Evolutionary conservation across 257 asterid species (phyloP).

Genomic region (Agastache rugosa): DNA sequence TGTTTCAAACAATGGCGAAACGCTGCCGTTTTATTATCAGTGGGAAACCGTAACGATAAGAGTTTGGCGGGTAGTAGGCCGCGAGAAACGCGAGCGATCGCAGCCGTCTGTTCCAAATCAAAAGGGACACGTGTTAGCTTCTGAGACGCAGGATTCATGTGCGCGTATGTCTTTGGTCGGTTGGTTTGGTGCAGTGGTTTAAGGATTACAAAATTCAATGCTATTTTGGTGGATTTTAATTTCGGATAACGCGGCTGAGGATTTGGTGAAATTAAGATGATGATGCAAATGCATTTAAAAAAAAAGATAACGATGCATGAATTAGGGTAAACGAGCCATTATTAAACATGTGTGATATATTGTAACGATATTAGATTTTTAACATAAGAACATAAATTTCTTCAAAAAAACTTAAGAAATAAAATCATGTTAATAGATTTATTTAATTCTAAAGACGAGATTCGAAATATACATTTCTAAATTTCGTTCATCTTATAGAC

Average conservation of each 20-base stretch:
- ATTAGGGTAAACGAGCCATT: too few species aligned
- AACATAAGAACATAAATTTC: too few species aligned
- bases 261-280: neutral
- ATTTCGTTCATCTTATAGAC: too few species aligned
- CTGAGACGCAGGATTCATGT: neutral
- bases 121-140: slow-evolving; percentile 17
- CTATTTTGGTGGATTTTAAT: neutral
- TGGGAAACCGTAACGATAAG: slow-evolving; percentile 10
- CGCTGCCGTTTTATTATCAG: slow-evolving; percentile 13
- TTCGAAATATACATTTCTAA: too few species aligned
- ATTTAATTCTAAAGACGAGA: too few species aligned
- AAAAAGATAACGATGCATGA: too few species aligned
- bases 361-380: too few species aligned
- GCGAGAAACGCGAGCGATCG: slow-evolving; percentile 25
- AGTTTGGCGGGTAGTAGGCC: slow-evolving; percentile 30
- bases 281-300: too few species aligned
- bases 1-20: slow-evolving; percentile 19
- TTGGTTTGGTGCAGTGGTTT: neutral
- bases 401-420: too few species aligned
- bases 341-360: too few species aligned
- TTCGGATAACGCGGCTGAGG: neutral
- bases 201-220: neutral
- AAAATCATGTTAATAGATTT: too few species aligned
- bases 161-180: neutral
- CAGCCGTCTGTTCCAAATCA: slow-evolving; percentile 27